A percentile compares a stretch with the other conserved stretches of the same genome.
These are phyloP conservation scores for Nemania sp. DNA, from an alignment of 2,329 filamentous ascomycete genomes.

Conservation along the genomic window DNA sequence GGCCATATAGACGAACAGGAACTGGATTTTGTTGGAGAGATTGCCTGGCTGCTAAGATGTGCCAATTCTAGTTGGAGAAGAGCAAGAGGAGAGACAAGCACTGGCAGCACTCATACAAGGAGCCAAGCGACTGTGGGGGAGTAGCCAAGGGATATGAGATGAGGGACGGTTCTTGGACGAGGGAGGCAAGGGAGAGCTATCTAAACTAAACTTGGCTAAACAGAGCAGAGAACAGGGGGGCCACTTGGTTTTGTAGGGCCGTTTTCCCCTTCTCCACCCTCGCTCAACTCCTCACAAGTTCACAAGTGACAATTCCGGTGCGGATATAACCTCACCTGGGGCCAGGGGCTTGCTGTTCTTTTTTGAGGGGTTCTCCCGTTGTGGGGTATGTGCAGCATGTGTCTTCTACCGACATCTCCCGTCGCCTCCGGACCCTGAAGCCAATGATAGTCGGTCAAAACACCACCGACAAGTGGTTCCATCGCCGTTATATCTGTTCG, in stretches of 20 bases:
- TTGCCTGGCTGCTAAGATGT: conserved; percentile 17
- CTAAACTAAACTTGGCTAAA: conserved; percentile 30
- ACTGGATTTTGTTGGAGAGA: conserved; percentile 18
- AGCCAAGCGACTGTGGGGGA: conserved; percentile 25
- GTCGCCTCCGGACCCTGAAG: conserved; percentile 27
- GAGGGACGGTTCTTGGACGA: conserved; percentile 15
- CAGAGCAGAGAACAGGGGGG: conserved; percentile 31
- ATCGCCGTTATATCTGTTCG: conserved; percentile 25
- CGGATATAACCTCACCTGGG: conserved; percentile 30
- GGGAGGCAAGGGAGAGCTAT: conserved; percentile 26
- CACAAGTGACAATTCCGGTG: conserved; percentile 23
- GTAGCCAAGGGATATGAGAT: conserved; percentile 22
- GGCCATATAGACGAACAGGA: conserved; percentile 29
- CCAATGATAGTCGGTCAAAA: conserved; percentile 28
- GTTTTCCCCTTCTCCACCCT: conserved; percentile 26
- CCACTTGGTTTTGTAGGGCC: conserved; percentile 35
- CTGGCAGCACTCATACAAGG: conserved; percentile 18
- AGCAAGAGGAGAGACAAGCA: conserved; percentile 22
- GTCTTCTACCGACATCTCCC: conserved; percentile 34
- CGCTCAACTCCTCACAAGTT: conserved; percentile 20
- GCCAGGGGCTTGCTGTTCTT: conserved; percentile 24
- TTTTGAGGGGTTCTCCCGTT: conserved; percentile 31
- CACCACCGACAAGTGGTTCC: conserved; percentile 28
- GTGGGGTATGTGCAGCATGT: conserved; percentile 26
- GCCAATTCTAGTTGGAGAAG: conserved; percentile 23